A percentile compares a stretch with the other conserved stretches of the same genome.
phyloP scores from a whole-genome alignment of 2,329 filamentous ascomycete genomes.

The Cladophialophora bantiana region DNA sequence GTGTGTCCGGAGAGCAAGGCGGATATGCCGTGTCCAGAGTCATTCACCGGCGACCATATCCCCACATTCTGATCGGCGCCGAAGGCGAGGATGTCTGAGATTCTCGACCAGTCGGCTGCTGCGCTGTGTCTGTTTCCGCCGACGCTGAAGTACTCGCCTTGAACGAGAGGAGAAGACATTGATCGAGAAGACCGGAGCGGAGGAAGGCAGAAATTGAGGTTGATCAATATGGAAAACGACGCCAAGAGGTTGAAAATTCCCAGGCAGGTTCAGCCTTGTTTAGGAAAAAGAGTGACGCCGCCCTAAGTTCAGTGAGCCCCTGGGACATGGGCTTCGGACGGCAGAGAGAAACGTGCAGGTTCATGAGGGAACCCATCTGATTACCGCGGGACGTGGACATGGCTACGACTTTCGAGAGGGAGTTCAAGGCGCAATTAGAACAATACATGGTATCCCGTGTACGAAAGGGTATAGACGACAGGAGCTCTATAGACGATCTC shows the following conservation, averaged over 20 bases:
- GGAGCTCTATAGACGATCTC: too few relatives aligned
- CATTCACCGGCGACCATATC: slow-evolving; percentile 72
- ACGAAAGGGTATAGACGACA: too few relatives aligned
- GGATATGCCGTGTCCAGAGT: slow-evolving; percentile 64
- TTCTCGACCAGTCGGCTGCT: slow-evolving; percentile 84
- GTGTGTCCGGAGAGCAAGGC: slow-evolving; percentile 76
- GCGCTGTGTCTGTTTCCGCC: slow-evolving; percentile 91
- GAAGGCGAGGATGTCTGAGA: slow-evolving; percentile 77
- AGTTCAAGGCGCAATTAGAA: too few relatives aligned
- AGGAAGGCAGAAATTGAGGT: neutral
- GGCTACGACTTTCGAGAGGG: too few relatives aligned
- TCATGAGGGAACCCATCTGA: too few relatives aligned
- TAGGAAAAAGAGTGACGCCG: neutral
- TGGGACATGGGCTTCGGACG: too few relatives aligned
- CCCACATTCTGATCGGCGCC: slow-evolving; percentile 89
- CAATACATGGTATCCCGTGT: too few relatives aligned
- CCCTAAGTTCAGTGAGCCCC: neutral
- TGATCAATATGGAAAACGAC: neutral
- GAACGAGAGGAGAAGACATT: slow-evolving; percentile 12
- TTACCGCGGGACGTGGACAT: too few relatives aligned
- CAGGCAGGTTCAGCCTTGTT: neutral
- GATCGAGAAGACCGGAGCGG: neutral
- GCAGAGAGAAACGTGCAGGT: too few relatives aligned
- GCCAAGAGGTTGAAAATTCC: neutral
- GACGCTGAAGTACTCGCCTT: slow-evolving; percentile 67